phyloP scores from a whole-genome alignment of 179 eudicot species.

The Vitellaria paradoxa region DNA sequence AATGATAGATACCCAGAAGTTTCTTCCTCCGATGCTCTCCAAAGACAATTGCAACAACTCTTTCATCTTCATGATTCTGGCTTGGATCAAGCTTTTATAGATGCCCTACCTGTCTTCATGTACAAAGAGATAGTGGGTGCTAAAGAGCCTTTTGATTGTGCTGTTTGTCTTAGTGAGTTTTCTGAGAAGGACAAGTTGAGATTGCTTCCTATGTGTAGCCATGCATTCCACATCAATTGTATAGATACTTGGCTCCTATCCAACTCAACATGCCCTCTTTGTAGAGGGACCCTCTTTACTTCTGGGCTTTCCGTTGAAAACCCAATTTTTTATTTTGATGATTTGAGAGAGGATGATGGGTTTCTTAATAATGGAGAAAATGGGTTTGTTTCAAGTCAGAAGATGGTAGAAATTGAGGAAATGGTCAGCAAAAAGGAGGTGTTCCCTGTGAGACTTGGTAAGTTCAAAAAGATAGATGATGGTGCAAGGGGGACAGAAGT shows the following conservation, averaged over 20 bases:
- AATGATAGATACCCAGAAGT: slow-evolving; percentile 32
- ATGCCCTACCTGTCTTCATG: slow-evolving; percentile 47
- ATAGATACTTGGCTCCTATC: slow-evolving; percentile 52
- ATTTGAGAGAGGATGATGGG: slow-evolving; percentile 34
- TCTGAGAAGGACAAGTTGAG: slow-evolving; percentile 40
- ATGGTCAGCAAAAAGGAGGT: slow-evolving; percentile 25
- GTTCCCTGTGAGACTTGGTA: slow-evolving; percentile 43
- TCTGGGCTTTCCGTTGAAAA: slow-evolving; percentile 35
- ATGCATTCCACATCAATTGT: slow-evolving; percentile 50
- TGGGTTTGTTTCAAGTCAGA: slow-evolving; percentile 23
- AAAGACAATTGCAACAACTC: slow-evolving; percentile 45
- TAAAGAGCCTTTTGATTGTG: slow-evolving; percentile 49
- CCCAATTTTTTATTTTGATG: slow-evolving; percentile 43
- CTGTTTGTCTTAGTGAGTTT: slow-evolving; percentile 47
- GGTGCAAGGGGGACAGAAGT: slow-evolving; percentile 18
- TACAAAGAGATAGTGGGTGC: slow-evolving; percentile 43
- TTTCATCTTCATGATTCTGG: slow-evolving; percentile 46
- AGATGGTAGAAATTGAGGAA: slow-evolving; percentile 25
- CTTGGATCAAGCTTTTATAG: slow-evolving; percentile 46
- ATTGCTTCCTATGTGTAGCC: slow-evolving; percentile 47
- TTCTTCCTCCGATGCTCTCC: slow-evolving; percentile 38
- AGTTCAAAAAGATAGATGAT: slow-evolving; percentile 34
- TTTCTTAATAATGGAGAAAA: slow-evolving; percentile 14
- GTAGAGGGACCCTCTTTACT: slow-evolving; percentile 41
- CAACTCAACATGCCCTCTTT: slow-evolving; percentile 47